Conservation (phyloP, 345 rosid species). For the Euphorbia tirucalli region DNA sequence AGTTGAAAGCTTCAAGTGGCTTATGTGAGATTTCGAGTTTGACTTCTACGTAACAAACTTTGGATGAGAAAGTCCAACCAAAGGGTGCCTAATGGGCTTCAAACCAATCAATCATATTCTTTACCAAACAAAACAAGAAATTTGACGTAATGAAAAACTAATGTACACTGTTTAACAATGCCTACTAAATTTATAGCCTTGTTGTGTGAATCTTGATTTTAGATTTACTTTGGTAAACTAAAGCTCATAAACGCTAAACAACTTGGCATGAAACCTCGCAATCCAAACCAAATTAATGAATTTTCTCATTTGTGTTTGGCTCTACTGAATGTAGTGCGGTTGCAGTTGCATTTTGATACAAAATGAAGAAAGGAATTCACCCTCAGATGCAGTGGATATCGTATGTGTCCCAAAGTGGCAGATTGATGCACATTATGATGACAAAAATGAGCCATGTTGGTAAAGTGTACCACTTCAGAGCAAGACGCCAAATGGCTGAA, state of each 20-base stretch:
- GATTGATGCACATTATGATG: constrained; percentile 88
- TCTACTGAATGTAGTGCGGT: neutral
- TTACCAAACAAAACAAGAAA: too few relatives aligned
- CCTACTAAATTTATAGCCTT: too few relatives aligned
- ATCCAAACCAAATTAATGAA: neutral
- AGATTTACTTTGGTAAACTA: neutral
- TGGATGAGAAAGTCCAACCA: too few relatives aligned
- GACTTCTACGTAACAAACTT: too few relatives aligned
- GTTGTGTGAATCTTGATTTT: neutral
- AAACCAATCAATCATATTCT: too few relatives aligned
- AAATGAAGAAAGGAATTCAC: constrained; percentile 92
- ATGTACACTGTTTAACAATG: too few relatives aligned
- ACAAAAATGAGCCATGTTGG: constrained; percentile 78
- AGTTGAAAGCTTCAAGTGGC: too few relatives aligned
- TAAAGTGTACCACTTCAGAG: constrained; percentile 82
- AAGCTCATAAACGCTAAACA: neutral
- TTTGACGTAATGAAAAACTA: too few relatives aligned
- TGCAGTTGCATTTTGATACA: constrained; percentile 7
- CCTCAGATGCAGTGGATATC: constrained; percentile 98
- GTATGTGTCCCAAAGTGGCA: constrained; percentile 83
- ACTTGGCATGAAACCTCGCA: neutral
- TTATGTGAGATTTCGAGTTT: too few relatives aligned
- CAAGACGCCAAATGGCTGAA: constrained; percentile 84
- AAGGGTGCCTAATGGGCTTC: too few relatives aligned
- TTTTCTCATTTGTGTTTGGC: neutral